Evolutionary conservation across 148 eudicot genomes (phyloP).

Genomic region (Bassia scoparia): DNA sequence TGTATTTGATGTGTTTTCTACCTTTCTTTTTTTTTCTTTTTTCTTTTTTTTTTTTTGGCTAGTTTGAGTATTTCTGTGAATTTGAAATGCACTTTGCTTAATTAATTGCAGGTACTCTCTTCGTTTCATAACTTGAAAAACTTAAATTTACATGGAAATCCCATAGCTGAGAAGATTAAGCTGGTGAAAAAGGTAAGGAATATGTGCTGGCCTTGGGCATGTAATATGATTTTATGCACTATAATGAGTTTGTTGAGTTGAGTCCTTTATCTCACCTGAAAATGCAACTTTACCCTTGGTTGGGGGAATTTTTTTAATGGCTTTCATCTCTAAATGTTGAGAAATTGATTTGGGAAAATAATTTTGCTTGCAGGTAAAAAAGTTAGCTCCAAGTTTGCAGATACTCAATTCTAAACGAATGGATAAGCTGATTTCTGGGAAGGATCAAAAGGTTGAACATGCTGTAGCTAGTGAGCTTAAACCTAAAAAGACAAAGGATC

Average conservation of each 20-base stretch:
- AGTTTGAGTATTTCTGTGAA: background rate
- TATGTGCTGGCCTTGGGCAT: background rate
- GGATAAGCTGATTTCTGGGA: conserved; percentile 40
- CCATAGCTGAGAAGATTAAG: conserved; percentile 67
- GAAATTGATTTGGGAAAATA: background rate
- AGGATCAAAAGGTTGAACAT: conserved; percentile 29
- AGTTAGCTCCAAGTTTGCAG: conserved; percentile 60
- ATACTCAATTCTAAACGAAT: conserved; percentile 65
- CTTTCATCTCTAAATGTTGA: background rate
- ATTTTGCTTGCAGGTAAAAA: conserved; percentile 57
- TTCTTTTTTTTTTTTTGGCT: background rate
- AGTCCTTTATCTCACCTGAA: too few species aligned
- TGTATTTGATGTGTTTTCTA: background rate
- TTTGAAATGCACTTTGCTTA: background rate
- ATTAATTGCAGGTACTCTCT: conserved; percentile 57
- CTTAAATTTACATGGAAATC: conserved; percentile 80
- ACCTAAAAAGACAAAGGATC: conserved; percentile 20
- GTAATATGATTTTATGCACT: too few species aligned
- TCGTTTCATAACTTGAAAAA: conserved; percentile 60
- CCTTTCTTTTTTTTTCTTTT: too few species aligned
- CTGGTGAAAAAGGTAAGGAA: conserved; percentile 52
- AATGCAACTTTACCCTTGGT: too few species aligned
- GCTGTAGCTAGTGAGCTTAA: conserved; percentile 11
- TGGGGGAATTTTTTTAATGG: background rate
- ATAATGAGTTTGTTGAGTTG: too few species aligned